Evolutionary conservation across 352 stramenopile genomes (phyloP).

Genomic region (Phytopythium ostracodes): DNA sequence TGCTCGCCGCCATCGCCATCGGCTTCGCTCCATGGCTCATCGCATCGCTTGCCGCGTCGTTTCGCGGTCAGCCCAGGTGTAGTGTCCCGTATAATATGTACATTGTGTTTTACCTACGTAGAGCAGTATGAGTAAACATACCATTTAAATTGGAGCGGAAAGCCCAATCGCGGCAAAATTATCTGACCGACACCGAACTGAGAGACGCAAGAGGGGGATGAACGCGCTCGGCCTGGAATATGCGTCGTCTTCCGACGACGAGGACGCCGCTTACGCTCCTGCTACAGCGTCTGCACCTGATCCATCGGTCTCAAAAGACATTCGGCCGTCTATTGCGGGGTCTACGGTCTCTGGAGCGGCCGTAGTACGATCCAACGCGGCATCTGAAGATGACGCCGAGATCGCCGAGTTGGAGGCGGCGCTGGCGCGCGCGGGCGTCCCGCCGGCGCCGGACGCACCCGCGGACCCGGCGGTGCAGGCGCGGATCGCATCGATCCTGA

Average conservation of each 20-base stretch:
- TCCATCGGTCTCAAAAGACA: neutral
- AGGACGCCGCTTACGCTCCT: constrained; percentile 12
- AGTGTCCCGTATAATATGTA: neutral
- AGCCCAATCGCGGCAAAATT: neutral
- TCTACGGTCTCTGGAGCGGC: neutral
- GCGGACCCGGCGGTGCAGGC: constrained; percentile 40
- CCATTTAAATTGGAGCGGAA: neutral
- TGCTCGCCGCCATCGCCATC: constrained; percentile 16
- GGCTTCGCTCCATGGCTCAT: neutral
- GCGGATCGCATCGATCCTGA: constrained; percentile 62
- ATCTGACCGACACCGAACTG: no score
- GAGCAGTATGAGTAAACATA: no score
- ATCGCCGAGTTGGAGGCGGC: constrained; percentile 30
- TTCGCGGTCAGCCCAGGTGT: constrained; percentile 2
- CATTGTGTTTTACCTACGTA: no score
- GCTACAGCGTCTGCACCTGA: neutral
- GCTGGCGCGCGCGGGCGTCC: constrained; percentile 35
- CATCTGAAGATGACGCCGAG: constrained; percentile 18
- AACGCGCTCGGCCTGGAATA: constrained; percentile 40
- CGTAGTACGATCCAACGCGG: neutral
- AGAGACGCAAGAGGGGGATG: constrained; percentile 10
- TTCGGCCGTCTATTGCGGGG: neutral
- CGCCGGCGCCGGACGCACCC: constrained; percentile 19
- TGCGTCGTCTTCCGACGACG: constrained; percentile 25
- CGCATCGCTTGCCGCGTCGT: constrained; percentile 10